Percentiles rank a stretch among this genome's conserved stretches.
phyloP scores from a whole-genome alignment of 2,329 filamentous ascomycete species.

The Aspergillus ustus region DNA sequence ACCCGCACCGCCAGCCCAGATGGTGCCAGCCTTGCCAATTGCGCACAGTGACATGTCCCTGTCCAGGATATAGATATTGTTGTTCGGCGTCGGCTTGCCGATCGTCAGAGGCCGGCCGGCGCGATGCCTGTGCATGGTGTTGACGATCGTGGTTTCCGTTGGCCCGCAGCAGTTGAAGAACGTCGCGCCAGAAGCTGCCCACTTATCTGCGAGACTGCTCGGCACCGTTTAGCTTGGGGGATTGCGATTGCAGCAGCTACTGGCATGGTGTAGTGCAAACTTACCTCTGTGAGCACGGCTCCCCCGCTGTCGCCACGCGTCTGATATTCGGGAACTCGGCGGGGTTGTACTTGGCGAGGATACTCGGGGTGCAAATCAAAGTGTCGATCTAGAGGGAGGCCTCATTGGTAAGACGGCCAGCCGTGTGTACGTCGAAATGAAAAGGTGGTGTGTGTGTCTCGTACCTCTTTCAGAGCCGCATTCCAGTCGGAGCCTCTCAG shows the following conservation, averaged over 20 bases:
- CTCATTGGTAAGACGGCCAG: not conserved
- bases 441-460: not conserved
- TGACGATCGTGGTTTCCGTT: constrained; percentile 18
- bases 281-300: constrained; percentile 18
- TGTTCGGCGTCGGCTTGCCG: constrained; percentile 19
- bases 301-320: constrained; percentile 16
- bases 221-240: not conserved
- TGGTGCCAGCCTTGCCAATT: constrained; percentile 13
- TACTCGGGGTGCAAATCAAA: constrained; percentile 20
- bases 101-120: constrained; percentile 10
- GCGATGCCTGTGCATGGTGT: constrained; percentile 19
- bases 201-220: constrained; percentile 18
- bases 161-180: constrained; percentile 21
- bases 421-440: not conserved
- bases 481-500: constrained; percentile 15
- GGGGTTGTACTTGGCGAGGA: constrained; percentile 12
- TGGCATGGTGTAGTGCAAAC: not conserved
- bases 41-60: constrained; percentile 1
- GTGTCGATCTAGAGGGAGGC: constrained; percentile 11
- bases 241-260: too few relatives aligned
- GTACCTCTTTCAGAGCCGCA: constrained; percentile 14
- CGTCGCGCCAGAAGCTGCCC: constrained; percentile 6
- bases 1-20: constrained; percentile 16
- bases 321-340: constrained; percentile 16
- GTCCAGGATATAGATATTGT: constrained; percentile 19